A percentile compares a stretch with the other conserved stretches of the same genome.
phyloP scores from a whole-genome alignment of 768 basidiomycete genomes.

The Termitomyces sp. region DNA sequence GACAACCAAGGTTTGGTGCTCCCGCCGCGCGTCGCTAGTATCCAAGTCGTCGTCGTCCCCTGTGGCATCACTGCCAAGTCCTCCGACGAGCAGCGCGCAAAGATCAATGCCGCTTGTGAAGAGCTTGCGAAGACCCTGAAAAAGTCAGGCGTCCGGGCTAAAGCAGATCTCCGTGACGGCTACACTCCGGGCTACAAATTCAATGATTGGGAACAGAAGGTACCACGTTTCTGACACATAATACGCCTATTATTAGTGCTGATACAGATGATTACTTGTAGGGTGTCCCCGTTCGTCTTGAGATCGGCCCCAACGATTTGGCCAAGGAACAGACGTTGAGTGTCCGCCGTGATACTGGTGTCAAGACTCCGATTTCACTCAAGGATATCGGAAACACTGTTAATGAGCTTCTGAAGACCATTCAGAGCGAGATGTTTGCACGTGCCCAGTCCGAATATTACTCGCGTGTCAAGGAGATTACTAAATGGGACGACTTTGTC shows the following conservation, averaged over 20 bases:
- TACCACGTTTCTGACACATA: constrained; percentile 19
- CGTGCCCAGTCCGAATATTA: constrained; percentile 74
- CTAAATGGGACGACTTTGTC: constrained; percentile 90
- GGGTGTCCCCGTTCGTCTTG: constrained; percentile 96
- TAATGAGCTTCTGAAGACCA: constrained; percentile 68
- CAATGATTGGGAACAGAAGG: constrained; percentile 99
- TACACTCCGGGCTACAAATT: constrained; percentile 99
- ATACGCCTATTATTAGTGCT: neutral
- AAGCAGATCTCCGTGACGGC: constrained; percentile 89
- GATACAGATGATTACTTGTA: constrained; percentile 22
- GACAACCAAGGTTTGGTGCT: constrained; percentile 97
- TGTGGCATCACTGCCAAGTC: constrained; percentile 91
- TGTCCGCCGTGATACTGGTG: constrained; percentile 69
- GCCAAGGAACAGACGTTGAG: constrained; percentile 74
- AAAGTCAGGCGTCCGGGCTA: constrained; percentile 73
- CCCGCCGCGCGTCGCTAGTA: constrained; percentile 92
- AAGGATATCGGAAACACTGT: constrained; percentile 42
- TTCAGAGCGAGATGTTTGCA: constrained; percentile 85
- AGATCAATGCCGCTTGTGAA: constrained; percentile 74
- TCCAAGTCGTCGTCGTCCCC: constrained; percentile 90
- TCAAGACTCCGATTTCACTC: constrained; percentile 40
- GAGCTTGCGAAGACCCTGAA: constrained; percentile 71
- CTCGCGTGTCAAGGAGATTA: constrained; percentile 64
- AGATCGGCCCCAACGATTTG: constrained; percentile 93
- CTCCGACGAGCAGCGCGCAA: constrained; percentile 56